Conservation (phyloP, 768 basidiomycete genomes). For the Trametes coccinea region DNA sequence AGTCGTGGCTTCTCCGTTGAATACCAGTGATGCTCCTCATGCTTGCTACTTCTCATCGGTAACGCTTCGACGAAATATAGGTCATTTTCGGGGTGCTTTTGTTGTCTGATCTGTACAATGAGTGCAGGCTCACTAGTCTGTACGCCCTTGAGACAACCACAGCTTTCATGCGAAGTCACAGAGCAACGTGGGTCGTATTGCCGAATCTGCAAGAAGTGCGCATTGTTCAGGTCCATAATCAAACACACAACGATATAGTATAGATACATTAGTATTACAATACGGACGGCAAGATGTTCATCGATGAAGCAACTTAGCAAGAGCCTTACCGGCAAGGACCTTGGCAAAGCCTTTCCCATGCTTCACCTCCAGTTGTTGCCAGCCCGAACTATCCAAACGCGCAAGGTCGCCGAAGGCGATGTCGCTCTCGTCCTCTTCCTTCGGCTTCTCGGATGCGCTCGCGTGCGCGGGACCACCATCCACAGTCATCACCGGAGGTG, state of each 20-base stretch:
- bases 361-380: conserved; percentile 4
- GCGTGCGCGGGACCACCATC: not conserved
- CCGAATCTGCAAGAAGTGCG: no score
- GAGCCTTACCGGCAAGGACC: conserved; percentile 5
- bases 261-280: not conserved
- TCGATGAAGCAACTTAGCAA: not conserved
- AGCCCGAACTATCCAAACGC: not conserved
- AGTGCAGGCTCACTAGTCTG: no score
- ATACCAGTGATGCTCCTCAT: conserved; percentile 1
- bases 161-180: no score
- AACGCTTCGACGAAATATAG: no score
- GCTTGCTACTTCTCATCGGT: no score
- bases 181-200: no score
- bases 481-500: not conserved
- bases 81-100: no score
- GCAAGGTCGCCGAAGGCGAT: not conserved
- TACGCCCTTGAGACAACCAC: no score
- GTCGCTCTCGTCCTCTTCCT: not conserved
- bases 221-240: no score
- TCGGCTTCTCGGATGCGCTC: not conserved
- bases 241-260: no score
- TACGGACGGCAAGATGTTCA: not conserved
- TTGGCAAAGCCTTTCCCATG: conserved; percentile 11
- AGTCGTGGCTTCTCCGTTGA: conserved; percentile 36
- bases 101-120: no score